Evolutionary conservation across 2,329 filamentous ascomycete genomes (phyloP), one percentile per base, ranked within the genome.

Genomic region (Ustilaginoidea virens): DNA sequence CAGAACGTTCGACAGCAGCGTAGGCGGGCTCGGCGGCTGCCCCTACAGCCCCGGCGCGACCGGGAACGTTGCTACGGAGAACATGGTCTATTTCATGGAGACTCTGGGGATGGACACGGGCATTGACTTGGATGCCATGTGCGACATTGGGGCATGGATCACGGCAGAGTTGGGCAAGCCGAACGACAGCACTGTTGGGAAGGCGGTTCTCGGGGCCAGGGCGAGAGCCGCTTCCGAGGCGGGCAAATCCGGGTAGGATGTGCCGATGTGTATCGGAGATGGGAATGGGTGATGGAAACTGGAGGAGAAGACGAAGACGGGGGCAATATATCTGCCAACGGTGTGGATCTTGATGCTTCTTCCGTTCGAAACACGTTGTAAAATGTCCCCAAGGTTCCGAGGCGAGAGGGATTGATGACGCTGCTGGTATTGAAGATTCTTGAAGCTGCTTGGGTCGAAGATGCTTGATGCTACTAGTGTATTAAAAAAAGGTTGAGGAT

Each of bases 21-120:
- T 92, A 1, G 80, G 71, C 2, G 83, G 83, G 0, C 60, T 92
- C 1, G 83, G 83, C 2, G 83, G 83, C 0, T 92, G 83, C 46
- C 83, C 83, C 0, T 92, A 81, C 46, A 80, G 76, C 36, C 82
- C 81, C 1, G 83, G 83, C 0, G 82, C 82, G 1, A 90, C 81
- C 23, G 83, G 83, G 1, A 92, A 92, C 47, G 80, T 87, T 9
- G 74, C 80, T 1, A 86, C 81, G 0, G 83, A 92, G 53, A 79
- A 92, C 47, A 55, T 92, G 53, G 75, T 90, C 2, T 82, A 87
- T 46, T 76, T 80, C 36, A 56, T 81, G 47, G 74, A 82, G 47
- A 79, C 69, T 35, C 49, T 85, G 31, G 82, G 82, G 0, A 72
- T 81, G 55, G 60, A 72, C 23, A 86, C 81, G 0, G 81, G 80